Evolutionary conservation across 176 grass and related monocot species (phyloP).

Genomic region (Avena eriantha): DNA sequence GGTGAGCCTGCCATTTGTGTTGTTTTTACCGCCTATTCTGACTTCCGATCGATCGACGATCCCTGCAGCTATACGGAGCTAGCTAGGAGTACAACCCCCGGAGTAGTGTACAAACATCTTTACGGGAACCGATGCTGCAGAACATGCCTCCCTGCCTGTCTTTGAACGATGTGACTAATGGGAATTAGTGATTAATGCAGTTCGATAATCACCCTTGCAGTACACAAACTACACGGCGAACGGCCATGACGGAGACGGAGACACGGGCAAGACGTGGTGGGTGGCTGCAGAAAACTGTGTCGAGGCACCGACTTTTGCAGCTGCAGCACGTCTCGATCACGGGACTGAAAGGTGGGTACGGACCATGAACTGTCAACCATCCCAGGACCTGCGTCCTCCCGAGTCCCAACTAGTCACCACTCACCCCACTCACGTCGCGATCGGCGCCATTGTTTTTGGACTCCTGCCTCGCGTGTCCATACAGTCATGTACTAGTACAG

Average conservation of each 20-base stretch:
- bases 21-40: slow-evolving; percentile 61
- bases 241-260: too few species aligned
- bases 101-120: slow-evolving; percentile 30
- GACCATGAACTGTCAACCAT: slow-evolving; percentile 4
- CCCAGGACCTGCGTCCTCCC: neutral
- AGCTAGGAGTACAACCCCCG: neutral
- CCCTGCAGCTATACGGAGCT: neutral
- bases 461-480: neutral
- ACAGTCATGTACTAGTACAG: neutral
- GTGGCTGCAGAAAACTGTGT: too few species aligned
- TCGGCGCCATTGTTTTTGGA: neutral
- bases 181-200: slow-evolving; percentile 22
- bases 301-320: too few species aligned
- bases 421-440: too few species aligned
- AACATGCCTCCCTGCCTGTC: slow-evolving; percentile 36
- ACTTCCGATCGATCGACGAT: slow-evolving; percentile 32
- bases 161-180: neutral
- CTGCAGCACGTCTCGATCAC: too few species aligned
- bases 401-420: neutral
- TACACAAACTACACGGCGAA: too few species aligned
- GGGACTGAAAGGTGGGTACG: neutral
- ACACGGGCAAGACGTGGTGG: too few species aligned
- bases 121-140: slow-evolving; percentile 21
- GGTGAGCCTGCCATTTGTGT: slow-evolving; percentile 34
- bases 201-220: neutral